Evolutionary conservation across 2,329 filamentous ascomycete genomes (phyloP).

Genomic region (Phyllachora maydis): DNA sequence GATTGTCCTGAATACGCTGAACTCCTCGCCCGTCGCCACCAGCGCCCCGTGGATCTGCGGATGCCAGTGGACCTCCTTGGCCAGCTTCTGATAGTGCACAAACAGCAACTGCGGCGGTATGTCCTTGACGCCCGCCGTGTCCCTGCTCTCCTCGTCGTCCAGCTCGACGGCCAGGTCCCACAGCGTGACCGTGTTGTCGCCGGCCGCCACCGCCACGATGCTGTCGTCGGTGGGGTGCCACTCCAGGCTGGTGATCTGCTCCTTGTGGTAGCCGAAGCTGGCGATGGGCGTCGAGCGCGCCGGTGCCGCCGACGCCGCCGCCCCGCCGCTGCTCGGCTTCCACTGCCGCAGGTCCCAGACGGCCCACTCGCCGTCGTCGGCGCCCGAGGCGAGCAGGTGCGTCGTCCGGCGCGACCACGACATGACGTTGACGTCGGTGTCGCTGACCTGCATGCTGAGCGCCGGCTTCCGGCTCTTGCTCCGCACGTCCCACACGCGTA

Average conservation of each 20-base stretch:
- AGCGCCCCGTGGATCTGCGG: constrained; percentile 81
- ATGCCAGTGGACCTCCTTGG: constrained; percentile 96
- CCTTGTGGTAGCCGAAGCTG: constrained; percentile 84
- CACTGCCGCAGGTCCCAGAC: constrained; percentile 95
- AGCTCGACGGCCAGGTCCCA: constrained; percentile 96
- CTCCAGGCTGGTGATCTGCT: constrained; percentile 88
- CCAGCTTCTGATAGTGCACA: constrained; percentile 86
- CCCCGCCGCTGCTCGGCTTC: constrained; percentile 38
- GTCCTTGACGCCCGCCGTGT: constrained; percentile 69
- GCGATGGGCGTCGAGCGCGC: constrained; percentile 60
- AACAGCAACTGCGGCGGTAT: constrained; percentile 90
- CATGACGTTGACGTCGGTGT: constrained; percentile 85
- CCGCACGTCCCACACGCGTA: constrained; percentile 89
- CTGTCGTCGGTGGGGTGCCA: constrained; percentile 97
- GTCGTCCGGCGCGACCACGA: constrained; percentile 81
- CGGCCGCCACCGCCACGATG: constrained; percentile 79
- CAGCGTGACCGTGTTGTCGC: constrained; percentile 81
- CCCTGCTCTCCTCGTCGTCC: constrained; percentile 89
- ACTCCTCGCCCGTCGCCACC: constrained; percentile 78
- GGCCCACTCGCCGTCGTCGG: constrained; percentile 82
- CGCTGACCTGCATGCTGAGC: constrained; percentile 65
- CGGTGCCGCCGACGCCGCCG: too few relatives aligned
- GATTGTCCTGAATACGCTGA: constrained; percentile 72
- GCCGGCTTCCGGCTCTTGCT: constrained; percentile 81
- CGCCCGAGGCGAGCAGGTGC: constrained; percentile 79